Percentiles rank a stretch among this genome's conserved stretches.
Evolutionary conservation across 2,329 filamentous ascomycete genomes (phyloP).

Genomic region (Microdochium paspali): DNA sequence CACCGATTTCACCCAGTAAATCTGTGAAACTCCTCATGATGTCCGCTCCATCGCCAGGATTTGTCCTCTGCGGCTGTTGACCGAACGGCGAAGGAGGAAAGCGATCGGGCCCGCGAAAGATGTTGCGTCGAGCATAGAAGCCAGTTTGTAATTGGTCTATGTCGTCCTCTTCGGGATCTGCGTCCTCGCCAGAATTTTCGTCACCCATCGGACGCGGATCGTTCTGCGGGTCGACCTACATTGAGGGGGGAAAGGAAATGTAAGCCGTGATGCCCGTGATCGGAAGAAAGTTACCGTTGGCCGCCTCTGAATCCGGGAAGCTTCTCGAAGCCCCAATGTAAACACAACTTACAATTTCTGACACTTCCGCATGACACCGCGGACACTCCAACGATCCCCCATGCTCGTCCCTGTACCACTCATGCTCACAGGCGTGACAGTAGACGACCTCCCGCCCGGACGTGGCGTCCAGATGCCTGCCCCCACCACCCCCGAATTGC

Average conservation of each 20-base stretch:
- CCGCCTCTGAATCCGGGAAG: no score
- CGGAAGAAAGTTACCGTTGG: no score
- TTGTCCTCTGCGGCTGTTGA: constrained; percentile 10
- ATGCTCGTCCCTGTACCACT: constrained; percentile 70
- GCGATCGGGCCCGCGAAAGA: neutral
- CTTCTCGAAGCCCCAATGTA: neutral
- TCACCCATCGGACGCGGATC: constrained; percentile 46
- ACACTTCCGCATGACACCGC: constrained; percentile 66
- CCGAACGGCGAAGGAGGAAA: constrained; percentile 19
- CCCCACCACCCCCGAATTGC: neutral
- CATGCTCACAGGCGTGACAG: constrained; percentile 71
- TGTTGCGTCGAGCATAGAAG: constrained; percentile 22
- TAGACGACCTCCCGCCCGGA: constrained; percentile 63
- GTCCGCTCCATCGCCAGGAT: constrained; percentile 15
- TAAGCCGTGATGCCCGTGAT: no score
- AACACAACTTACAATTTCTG: constrained; percentile 61
- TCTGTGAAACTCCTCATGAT: constrained; percentile 30
- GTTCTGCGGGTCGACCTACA: constrained; percentile 42
- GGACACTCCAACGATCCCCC: constrained; percentile 58
- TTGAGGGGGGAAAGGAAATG: constrained; percentile 12
- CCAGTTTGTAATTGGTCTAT: constrained; percentile 42
- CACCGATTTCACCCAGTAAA: constrained; percentile 17
- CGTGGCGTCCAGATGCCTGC: constrained; percentile 37
- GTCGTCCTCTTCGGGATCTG: constrained; percentile 50
- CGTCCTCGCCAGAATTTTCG: constrained; percentile 28